Conservation (phyloP, 2,329 filamentous ascomycete genomes). For the Alternaria novae-zelandiae region DNA sequence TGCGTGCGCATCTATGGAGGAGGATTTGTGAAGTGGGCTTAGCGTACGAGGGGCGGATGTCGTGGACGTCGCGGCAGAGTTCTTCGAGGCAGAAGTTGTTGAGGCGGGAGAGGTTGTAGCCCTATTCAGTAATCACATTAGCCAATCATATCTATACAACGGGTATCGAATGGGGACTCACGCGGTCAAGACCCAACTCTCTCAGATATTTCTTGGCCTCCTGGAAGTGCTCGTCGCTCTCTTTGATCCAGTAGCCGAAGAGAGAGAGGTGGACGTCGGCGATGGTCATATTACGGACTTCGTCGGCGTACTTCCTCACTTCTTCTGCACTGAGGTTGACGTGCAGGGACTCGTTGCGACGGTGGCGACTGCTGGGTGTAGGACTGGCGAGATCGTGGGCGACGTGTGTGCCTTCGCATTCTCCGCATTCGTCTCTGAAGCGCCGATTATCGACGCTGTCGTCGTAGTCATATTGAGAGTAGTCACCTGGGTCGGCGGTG, state of each 20-base stretch:
- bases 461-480: neutral
- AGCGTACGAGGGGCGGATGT: slow-evolving; percentile 6
- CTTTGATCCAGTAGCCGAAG: slow-evolving; percentile 34
- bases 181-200: slow-evolving; percentile 37
- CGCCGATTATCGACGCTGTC: neutral
- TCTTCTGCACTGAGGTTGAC: slow-evolving; percentile 17
- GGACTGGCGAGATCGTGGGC: neutral
- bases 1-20: slow-evolving; percentile 3
- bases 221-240: slow-evolving; percentile 27
- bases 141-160: no score
- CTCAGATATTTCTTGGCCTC: slow-evolving; percentile 33
- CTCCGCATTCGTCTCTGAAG: neutral
- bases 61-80: slow-evolving; percentile 14
- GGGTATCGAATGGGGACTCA: neutral
- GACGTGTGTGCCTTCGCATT: neutral
- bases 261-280: slow-evolving; percentile 31
- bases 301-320: slow-evolving; percentile 14
- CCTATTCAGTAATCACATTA: slow-evolving; percentile 6
- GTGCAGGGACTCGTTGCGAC: slow-evolving; percentile 9
- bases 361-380: neutral
- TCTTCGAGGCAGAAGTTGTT: slow-evolving; percentile 19
- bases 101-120: slow-evolving; percentile 27
- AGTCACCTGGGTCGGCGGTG: neutral
- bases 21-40: neutral
- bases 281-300: slow-evolving; percentile 34